Conservation (phyloP, 768 basidiomycete genomes). For the Pulveroboletus sp. region DNA sequence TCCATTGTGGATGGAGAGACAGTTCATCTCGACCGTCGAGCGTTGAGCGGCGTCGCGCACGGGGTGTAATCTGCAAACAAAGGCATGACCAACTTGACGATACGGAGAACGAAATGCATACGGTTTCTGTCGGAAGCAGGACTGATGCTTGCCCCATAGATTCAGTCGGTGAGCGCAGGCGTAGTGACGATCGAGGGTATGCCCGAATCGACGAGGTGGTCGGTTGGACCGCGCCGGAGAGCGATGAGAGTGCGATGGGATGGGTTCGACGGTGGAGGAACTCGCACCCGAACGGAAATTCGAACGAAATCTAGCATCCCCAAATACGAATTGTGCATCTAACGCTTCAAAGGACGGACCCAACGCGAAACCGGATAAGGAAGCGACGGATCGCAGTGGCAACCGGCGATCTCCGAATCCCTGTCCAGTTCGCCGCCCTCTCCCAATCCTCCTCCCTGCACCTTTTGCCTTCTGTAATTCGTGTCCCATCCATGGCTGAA, state of each 20-base stretch:
- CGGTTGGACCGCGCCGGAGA: constrained; percentile 43
- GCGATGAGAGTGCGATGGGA: constrained; percentile 41
- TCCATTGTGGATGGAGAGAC: constrained; percentile 63
- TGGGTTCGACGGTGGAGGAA: constrained; percentile 39
- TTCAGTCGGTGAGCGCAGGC: constrained; percentile 58
- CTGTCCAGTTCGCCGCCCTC: too few relatives aligned
- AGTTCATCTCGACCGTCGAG: constrained; percentile 55
- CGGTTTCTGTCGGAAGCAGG: constrained; percentile 62
- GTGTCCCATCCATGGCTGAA: too few relatives aligned
- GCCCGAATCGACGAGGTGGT: constrained; percentile 74
- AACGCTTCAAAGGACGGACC: too few relatives aligned
- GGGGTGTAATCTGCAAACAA: constrained; percentile 61
- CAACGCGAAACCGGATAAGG: too few relatives aligned
- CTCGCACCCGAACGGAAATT: too few relatives aligned
- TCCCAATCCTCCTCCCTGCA: too few relatives aligned
- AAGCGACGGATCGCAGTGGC: too few relatives aligned
- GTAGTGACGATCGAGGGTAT: constrained; percentile 64
- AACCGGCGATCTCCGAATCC: too few relatives aligned
- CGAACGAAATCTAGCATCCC: too few relatives aligned
- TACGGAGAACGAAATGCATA: constrained; percentile 19
- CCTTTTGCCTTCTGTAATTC: too few relatives aligned
- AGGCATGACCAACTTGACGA: constrained; percentile 5
- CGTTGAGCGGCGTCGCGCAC: constrained; percentile 66
- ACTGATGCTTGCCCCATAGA: constrained; percentile 68
- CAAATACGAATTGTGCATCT: too few relatives aligned